Conservation (phyloP, 805 yeast genomes). For the Candida sanyiensis region DNA sequence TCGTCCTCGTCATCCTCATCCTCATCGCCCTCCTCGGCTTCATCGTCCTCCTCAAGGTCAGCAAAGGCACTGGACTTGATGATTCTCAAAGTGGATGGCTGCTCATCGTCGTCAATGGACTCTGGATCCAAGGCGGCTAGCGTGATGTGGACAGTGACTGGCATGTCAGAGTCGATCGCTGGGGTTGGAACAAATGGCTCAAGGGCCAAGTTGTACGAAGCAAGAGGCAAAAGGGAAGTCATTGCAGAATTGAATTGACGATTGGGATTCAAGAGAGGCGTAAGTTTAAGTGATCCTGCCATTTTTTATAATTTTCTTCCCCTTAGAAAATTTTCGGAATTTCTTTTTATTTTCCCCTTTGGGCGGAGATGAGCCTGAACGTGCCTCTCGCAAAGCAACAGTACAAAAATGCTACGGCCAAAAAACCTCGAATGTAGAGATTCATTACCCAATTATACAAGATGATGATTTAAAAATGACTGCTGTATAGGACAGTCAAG, state of each 20-base stretch:
- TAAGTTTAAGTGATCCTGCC: background rate
- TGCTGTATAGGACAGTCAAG: slow-evolving; percentile 8
- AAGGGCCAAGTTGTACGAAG: slow-evolving; percentile 80
- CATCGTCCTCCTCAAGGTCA: slow-evolving; percentile 44
- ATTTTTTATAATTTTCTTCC: background rate
- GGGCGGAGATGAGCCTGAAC: slow-evolving; percentile 15
- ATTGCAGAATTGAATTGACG: slow-evolving; percentile 29
- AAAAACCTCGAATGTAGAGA: too few species aligned
- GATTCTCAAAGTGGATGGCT: slow-evolving; percentile 86
- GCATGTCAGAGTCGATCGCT: slow-evolving; percentile 80
- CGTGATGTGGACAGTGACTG: slow-evolving; percentile 85
- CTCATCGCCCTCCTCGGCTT: slow-evolving; percentile 33
- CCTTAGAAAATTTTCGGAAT: slow-evolving; percentile 7
- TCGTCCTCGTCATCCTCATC: slow-evolving; percentile 29
- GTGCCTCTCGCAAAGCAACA: too few species aligned
- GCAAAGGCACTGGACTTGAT: slow-evolving; percentile 56
- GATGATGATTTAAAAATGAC: slow-evolving; percentile 7
- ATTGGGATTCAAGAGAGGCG: slow-evolving; percentile 3
- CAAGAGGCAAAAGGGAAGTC: slow-evolving; percentile 76
- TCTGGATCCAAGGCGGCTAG: slow-evolving; percentile 95
- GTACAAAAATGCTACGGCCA: too few species aligned
- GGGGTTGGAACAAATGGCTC: slow-evolving; percentile 84
- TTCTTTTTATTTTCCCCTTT: slow-evolving; percentile 20
- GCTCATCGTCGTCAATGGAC: slow-evolving; percentile 69
- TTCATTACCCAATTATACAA: slow-evolving; percentile 5